These are phyloP conservation scores for Heracleum sosnowskyi DNA, from an alignment of 129 eudicot genomes.

Conservation along the genomic window DNA sequence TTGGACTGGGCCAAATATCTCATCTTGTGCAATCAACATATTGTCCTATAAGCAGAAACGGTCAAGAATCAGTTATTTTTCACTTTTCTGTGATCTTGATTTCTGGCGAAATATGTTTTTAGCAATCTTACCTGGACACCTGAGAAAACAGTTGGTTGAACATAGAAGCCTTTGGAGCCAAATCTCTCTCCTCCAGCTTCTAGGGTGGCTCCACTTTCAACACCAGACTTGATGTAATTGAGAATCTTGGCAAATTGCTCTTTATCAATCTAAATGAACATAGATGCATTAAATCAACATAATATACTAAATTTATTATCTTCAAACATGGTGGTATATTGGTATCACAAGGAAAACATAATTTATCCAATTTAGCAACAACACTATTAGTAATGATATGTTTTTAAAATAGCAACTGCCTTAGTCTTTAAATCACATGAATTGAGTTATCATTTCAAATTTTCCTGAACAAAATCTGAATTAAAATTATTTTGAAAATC, in stretches of 20 bases:
- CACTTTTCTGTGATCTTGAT: background rate
- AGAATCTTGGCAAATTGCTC: constrained; percentile 47
- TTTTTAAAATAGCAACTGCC: background rate
- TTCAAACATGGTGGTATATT: background rate
- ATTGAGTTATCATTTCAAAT: background rate
- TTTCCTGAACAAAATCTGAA: background rate
- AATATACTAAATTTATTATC: no score
- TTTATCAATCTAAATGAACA: constrained; percentile 28
- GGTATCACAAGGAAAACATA: background rate
- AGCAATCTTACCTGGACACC: constrained; percentile 31
- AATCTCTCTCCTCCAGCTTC: constrained; percentile 50
- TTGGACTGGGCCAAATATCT: constrained; percentile 54
- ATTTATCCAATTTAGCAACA: background rate
- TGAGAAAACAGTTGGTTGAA: constrained; percentile 56
- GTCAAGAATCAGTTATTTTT: background rate
- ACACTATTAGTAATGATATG: background rate
- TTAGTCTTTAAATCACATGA: background rate
- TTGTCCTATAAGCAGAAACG: constrained; percentile 29
- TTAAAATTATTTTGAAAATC: background rate
- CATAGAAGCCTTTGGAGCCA: constrained; percentile 38
- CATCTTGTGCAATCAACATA: constrained; percentile 48
- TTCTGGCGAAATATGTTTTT: background rate
- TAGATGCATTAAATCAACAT: constrained; percentile 1
- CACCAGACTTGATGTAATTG: constrained; percentile 38
- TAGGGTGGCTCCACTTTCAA: constrained; percentile 42